Base-by-base conservation (phyloP, 108 stramenopile genomes). In the Fragilaria radians region DNA sequence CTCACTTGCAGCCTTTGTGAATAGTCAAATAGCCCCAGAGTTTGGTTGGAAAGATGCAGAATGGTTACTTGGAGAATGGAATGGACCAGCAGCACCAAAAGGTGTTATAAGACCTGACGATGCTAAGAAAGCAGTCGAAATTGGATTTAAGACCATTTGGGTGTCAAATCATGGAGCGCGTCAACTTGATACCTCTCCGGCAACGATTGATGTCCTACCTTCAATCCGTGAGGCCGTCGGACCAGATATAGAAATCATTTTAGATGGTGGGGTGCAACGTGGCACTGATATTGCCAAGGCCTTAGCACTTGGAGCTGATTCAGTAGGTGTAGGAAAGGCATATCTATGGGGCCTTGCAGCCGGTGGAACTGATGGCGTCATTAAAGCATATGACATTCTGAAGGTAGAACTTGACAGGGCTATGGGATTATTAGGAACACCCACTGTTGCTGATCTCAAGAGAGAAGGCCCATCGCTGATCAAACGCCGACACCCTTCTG, bases 221-320 rank as follows among this genome's bases (percentile, higher is more conserved):
- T 90, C 90, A 30, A 93, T 93, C 54, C 89, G 96, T 45, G 91
- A 82, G 67, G 88, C 86, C 14, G 97, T 95, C 17, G 97, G 90
- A 27, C 85, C 85, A 30, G 91, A 82, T 70, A 91, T 86, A 34
- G 94, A 96, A 73, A 91, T 98, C 34, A 97, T 96, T 62, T 61
- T 96, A 65, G 97, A 98, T 67, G 96, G 97, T 46, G 97, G 97
- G 65, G 87, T 98, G n/a, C 89, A 89, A 71, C 89, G 96, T 56
- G 97, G 97, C 30, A 95, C 95, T 18, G 97, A 98, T 71, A 96
- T 94, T 67, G 85, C 90, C 61, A 96, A 96, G 78, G 96, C 95
- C 3, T 65, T 97, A 18, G 97, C 97, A 1, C 75, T 97, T 28
- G 97, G 97, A 22, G 95, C 95, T 9, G 89, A 93, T 66, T 72